phyloP scores from a whole-genome alignment of 192 early-diverging fungal species.

The Dissophora globulifera region DNA sequence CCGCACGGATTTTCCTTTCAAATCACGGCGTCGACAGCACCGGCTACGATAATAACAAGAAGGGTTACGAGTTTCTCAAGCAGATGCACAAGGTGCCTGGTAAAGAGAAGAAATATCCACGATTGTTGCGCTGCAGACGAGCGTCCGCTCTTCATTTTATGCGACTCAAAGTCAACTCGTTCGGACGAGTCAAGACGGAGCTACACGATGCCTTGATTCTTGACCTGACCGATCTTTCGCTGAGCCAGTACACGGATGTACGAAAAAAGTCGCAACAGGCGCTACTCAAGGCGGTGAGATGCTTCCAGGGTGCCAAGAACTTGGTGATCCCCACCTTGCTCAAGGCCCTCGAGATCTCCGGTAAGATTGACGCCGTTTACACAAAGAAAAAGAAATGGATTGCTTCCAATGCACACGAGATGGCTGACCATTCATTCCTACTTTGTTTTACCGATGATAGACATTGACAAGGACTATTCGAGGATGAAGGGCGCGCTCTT shows the following conservation, averaged over 20 bases:
- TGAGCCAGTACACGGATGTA: constrained; percentile 67
- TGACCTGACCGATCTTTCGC: constrained; percentile 66
- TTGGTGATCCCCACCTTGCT: constrained; percentile 60
- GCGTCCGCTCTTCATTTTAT: constrained; percentile 63
- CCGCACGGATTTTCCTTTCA: constrained; percentile 57
- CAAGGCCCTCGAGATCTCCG: constrained; percentile 56
- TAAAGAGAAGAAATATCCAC: constrained; percentile 64
- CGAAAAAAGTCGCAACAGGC: constrained; percentile 65
- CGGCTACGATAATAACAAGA: constrained; percentile 57
- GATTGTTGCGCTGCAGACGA: constrained; percentile 57
- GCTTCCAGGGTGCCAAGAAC: constrained; percentile 62
- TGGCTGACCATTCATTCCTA: too few relatives aligned
- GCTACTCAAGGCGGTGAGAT: constrained; percentile 57
- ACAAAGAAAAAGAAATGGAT: too few relatives aligned
- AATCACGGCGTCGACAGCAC: constrained; percentile 65
- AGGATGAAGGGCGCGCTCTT: constrained; percentile 79
- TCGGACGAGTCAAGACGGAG: constrained; percentile 55
- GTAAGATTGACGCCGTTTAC: too few relatives aligned
- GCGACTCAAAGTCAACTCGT: constrained; percentile 67
- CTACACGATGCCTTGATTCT: constrained; percentile 64
- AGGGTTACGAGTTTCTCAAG: constrained; percentile 68
- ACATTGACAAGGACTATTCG: constrained; percentile 61
- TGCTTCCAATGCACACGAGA: too few relatives aligned
- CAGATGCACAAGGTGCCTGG: constrained; percentile 55
- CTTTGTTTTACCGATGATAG: too few relatives aligned